A percentile compares a stretch with the other conserved stretches of the same genome.
Evolutionary conservation across 1,284 basidiomycete genomes (phyloP).

Genomic region (Neotropicomus parvogracilis): DNA sequence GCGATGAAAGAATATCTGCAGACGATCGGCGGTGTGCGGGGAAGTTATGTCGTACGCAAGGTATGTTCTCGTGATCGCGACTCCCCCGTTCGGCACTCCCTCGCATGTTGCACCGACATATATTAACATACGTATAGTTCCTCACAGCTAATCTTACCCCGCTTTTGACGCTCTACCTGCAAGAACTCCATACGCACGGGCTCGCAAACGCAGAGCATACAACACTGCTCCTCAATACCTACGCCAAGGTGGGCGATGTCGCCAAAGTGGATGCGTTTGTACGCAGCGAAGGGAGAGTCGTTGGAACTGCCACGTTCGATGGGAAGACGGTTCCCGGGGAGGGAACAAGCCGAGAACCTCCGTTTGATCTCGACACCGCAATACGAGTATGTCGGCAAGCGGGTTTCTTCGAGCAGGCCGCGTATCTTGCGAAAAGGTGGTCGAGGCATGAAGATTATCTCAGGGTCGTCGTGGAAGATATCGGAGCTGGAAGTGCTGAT

Average conservation of each 20-base stretch:
- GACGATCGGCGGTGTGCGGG: constrained; percentile 86
- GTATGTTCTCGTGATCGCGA: constrained; percentile 38
- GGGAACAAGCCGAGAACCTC: constrained; percentile 60
- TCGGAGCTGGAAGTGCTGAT: constrained; percentile 46
- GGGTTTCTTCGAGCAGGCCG: constrained; percentile 93
- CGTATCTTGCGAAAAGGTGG: constrained; percentile 91
- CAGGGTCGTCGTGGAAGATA: constrained; percentile 93
- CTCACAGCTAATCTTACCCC: constrained; percentile 95
- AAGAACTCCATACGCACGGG: constrained; percentile 87
- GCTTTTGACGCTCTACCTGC: constrained; percentile 92
- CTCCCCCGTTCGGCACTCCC: neutral
- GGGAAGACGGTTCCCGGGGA: constrained; percentile 34
- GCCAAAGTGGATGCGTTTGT: constrained; percentile 88
- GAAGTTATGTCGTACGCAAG: constrained; percentile 96
- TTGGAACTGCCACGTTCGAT: constrained; percentile 18
- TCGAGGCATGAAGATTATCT: constrained; percentile 90
- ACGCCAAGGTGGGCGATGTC: constrained; percentile 94
- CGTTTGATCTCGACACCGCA: constrained; percentile 95
- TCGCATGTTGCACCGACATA: neutral
- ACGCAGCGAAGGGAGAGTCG: constrained; percentile 67
- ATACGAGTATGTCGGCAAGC: constrained; percentile 96
- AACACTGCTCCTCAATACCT: constrained; percentile 92
- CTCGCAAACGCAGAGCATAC: constrained; percentile 97
- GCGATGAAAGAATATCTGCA: constrained; percentile 91
- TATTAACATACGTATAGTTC: constrained; percentile 54